A percentile compares a stretch with the other conserved stretches of the same genome.
Evolutionary conservation across 2,329 filamentous ascomycete species (phyloP).

Genomic region (Penicillium sp.): DNA sequence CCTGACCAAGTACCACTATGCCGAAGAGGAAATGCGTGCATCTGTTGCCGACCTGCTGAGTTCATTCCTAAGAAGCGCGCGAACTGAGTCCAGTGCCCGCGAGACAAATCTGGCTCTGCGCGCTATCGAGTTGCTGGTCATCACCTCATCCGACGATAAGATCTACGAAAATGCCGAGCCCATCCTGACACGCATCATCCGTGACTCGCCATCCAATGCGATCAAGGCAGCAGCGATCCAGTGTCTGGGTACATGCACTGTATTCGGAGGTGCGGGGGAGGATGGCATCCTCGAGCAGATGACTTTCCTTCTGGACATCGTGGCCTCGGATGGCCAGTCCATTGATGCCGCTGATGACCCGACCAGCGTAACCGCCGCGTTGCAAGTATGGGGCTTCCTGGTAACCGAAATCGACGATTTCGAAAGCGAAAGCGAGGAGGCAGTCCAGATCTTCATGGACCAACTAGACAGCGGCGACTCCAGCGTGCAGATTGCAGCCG

Average conservation of each 20-base stretch:
- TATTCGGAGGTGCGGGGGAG: constrained; percentile 68
- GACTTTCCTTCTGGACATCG: constrained; percentile 69
- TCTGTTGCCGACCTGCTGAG: constrained; percentile 58
- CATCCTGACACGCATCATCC: constrained; percentile 57
- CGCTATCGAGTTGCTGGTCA: constrained; percentile 64
- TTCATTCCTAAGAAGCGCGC: constrained; percentile 65
- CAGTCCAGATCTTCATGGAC: constrained; percentile 75
- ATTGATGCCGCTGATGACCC: constrained; percentile 67
- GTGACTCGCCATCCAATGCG: constrained; percentile 59
- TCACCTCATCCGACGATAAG: constrained; percentile 60
- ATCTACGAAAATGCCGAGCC: constrained; percentile 60
- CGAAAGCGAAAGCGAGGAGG: constrained; percentile 63
- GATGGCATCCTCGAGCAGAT: constrained; percentile 66
- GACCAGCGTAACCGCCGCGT: constrained; percentile 65
- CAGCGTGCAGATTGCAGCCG: constrained; percentile 69
- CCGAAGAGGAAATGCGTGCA: constrained; percentile 56
- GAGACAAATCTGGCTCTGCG: constrained; percentile 67
- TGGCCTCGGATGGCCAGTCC: constrained; percentile 70
- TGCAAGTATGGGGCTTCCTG: constrained; percentile 74
- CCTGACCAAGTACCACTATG: constrained; percentile 63
- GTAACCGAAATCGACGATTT: constrained; percentile 72
- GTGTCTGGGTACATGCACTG: constrained; percentile 64
- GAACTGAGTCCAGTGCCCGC: constrained; percentile 60
- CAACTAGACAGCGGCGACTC: constrained; percentile 72
- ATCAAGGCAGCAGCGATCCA: constrained; percentile 69